Conservation (phyloP, 495 filamentous ascomycete genomes). For the Pseudevernia furfuracea region DNA sequence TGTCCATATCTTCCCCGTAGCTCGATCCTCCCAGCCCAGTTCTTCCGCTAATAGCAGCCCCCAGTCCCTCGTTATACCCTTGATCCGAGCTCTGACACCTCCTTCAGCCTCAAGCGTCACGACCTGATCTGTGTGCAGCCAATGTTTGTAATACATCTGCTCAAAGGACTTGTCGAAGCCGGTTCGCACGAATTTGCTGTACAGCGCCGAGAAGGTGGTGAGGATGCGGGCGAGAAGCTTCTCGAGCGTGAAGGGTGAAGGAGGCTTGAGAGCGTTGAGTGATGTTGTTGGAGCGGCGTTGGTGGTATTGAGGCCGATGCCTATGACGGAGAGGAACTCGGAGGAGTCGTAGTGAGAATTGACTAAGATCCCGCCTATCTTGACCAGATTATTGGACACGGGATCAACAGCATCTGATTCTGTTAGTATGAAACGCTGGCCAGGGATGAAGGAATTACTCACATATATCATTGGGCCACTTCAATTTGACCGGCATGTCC, state of each 20-base stretch:
- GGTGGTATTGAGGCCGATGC: constrained; percentile 81
- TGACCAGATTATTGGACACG: constrained; percentile 60
- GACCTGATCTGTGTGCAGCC: constrained; percentile 86
- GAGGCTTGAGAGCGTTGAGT: constrained; percentile 62
- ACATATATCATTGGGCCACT: constrained; percentile 98
- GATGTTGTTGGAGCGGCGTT: constrained; percentile 85
- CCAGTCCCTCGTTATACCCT: constrained; percentile 83
- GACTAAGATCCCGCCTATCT: constrained; percentile 89
- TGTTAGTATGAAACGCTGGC: constrained; percentile 3
- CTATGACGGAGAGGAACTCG: constrained; percentile 79
- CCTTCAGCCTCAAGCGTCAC: constrained; percentile 83
- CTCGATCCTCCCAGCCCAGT: constrained; percentile 59
- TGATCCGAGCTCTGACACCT: constrained; percentile 67
- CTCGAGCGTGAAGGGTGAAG: constrained; percentile 60
- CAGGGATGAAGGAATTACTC: constrained; percentile 12
- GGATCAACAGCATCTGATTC: constrained; percentile 64
- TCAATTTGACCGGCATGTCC: constrained; percentile 71
- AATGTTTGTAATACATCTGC: constrained; percentile 70
- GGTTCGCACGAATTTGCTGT: constrained; percentile 59
- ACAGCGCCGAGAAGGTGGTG: constrained; percentile 69
- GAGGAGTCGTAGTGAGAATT: constrained; percentile 74
- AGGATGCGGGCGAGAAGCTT: constrained; percentile 78
- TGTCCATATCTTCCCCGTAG: constrained; percentile 70
- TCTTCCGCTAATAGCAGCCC: constrained; percentile 81
- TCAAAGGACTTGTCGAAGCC: constrained; percentile 71